phyloP scores from a whole-genome alignment of 2,329 filamentous ascomycete species.

The Fusarium sterilihyphosum region DNA sequence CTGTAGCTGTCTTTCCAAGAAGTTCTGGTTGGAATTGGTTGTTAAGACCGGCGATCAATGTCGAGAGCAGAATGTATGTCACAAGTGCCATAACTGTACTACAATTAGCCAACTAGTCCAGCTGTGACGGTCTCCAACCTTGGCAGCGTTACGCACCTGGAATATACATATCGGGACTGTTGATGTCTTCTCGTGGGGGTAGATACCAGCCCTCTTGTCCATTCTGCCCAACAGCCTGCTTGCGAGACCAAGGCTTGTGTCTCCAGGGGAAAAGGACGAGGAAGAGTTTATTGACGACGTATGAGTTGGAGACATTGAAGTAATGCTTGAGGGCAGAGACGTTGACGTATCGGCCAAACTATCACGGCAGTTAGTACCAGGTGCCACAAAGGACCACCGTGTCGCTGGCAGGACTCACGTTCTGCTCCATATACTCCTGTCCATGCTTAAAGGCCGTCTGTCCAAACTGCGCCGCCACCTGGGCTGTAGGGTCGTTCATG shows the following conservation, averaged over 20 bases:
- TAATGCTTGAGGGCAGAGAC: conserved; percentile 96
- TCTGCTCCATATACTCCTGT: conserved; percentile 94
- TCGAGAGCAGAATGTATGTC: conserved; percentile 95
- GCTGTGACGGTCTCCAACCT: no score
- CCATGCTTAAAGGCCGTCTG: conserved; percentile 91
- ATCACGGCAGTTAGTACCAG: conserved; percentile 20
- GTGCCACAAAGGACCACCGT: background rate
- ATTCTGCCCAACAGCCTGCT: conserved; percentile 77
- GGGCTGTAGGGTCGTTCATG: conserved; percentile 94
- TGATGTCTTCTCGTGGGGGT: conserved; percentile 92
- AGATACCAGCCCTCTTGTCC: conserved; percentile 82
- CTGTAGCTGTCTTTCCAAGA: conserved; percentile 87
- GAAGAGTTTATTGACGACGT: conserved; percentile 92
- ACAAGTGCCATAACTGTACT: conserved; percentile 87
- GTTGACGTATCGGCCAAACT: conserved; percentile 81
- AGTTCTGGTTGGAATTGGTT: conserved; percentile 95
- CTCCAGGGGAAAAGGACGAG: conserved; percentile 97
- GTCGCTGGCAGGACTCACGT: conserved; percentile 66
- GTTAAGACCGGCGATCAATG: conserved; percentile 86
- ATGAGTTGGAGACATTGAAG: conserved; percentile 98
- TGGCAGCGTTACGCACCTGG: conserved; percentile 59
- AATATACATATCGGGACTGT: conserved; percentile 99
- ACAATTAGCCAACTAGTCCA: conserved; percentile 33
- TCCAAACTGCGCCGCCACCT: conserved; percentile 94
- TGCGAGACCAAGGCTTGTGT: conserved; percentile 96